These are phyloP conservation scores for Stenogyne calaminthoides DNA, from an alignment of 305 asterid genomes.

Conservation along the genomic window DNA sequence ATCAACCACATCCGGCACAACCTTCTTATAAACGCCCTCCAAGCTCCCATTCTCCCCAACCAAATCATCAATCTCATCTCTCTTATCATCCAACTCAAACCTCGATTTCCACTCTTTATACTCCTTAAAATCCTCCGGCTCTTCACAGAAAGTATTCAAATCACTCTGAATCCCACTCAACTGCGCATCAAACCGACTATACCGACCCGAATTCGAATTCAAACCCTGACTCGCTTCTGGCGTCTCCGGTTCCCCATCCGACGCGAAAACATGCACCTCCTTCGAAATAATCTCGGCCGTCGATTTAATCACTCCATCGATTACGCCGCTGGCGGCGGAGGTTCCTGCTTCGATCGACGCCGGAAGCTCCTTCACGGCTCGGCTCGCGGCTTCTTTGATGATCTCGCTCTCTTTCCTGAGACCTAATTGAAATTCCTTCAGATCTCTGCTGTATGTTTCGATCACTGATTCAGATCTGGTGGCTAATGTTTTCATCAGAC, in stretches of 20 bases:
- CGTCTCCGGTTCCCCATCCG: constrained; percentile 62
- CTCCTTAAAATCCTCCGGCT: constrained; percentile 78
- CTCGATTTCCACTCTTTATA: constrained; percentile 59
- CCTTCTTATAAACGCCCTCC: constrained; percentile 49
- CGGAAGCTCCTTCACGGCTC: constrained; percentile 88
- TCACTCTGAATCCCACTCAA: constrained; percentile 62
- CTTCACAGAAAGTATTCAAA: constrained; percentile 55
- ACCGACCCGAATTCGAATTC: constrained; percentile 52
- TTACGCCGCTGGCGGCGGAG: constrained; percentile 70
- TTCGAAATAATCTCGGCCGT: constrained; percentile 74
- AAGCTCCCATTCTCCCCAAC: constrained; percentile 58
- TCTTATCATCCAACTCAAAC: constrained; percentile 49
- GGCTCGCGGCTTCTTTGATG: constrained; percentile 73
- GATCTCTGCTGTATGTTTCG: constrained; percentile 79
- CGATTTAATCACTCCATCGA: constrained; percentile 72
- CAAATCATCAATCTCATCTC: constrained; percentile 52
- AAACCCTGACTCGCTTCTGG: constrained; percentile 46
- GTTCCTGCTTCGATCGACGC: constrained; percentile 79
- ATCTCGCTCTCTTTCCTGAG: constrained; percentile 69
- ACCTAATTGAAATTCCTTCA: constrained; percentile 79
- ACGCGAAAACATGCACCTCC: constrained; percentile 41
- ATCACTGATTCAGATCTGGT: constrained; percentile 83
- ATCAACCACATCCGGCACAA: constrained; percentile 65
- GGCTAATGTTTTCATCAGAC: constrained; percentile 59
- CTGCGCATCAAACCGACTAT: constrained; percentile 73